Base-by-base conservation (phyloP, 768 basidiomycete genomes). In the Cyclocybe cylindracea region DNA sequence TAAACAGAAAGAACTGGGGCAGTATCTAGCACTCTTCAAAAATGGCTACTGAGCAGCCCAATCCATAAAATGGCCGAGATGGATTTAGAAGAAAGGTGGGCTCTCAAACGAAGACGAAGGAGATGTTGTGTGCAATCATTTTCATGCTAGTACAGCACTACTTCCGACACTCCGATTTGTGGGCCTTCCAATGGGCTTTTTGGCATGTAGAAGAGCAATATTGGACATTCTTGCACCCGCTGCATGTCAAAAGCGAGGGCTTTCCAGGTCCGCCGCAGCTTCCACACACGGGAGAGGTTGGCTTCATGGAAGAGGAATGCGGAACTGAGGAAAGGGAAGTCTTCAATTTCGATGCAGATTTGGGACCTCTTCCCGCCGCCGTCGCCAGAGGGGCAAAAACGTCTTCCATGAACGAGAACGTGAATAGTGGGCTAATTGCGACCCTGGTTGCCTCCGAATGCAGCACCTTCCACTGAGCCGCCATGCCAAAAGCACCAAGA, bases 351-450 rank as follows among this genome's bases (percentile, higher is more conserved):
- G 24, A 24, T 3, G 24, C 24, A 5, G 24, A 24, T 24, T 51
- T 43, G 5, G 50, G 50, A 38, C 57, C 57, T n/a, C 59, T 43
- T 7, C 53, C 67, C 14, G 55, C 44, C n/a, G 51, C 48, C 56
- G 24, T 24, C 24, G 24, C 5, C 24, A 24, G 24, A 24, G 24
- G 24, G 24, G 24, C 24, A 24, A 24, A 24, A 5, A 24, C 24
- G 24, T 24, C 24, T 24, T 82, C 79, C 48, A 82, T 48, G 59
- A 77, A 82, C 8, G 79, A 68, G 10, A 78, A 71, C 0, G 77
- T 71, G 46, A 83, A 84, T 14, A 84, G 62, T 0, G 80, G 83
- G 2, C 73, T 69, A 35, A 85, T 59, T 0, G 78, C 84, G 5
- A 72, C 61, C 7, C 82, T 69, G 2, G 78, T 80, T 16, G 66